Base-by-base conservation (phyloP, 2,329 filamentous ascomycete genomes). In the Didymosphaeria variabile region DNA sequence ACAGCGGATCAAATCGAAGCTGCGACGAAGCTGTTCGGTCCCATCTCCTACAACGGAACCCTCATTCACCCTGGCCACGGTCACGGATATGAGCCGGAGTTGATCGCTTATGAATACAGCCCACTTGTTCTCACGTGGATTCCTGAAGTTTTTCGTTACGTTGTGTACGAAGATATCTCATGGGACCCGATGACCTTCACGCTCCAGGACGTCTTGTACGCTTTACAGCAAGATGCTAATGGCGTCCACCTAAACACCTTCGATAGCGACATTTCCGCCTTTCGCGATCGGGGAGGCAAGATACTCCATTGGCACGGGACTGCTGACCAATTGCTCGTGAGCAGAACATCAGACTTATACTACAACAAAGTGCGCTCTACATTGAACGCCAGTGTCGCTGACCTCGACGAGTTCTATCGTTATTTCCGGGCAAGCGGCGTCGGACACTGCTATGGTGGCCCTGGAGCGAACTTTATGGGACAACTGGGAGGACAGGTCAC, bases 341-440 rank as follows among this genome's bases (percentile, higher is more conserved):
- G 54, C 15, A 61, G 40, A 13, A 54, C 59, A 17, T 47, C 61
- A 29, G 59, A 61, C 56, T 40, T 31, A n/a, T 83, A 83, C 75
- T 83, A 83, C 69, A 71, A 80, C 46, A 74, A 80, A 50, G 77
- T 82, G 9, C 70, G 76, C 1, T 17, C 66, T 42, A 79, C 76
- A 0, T 79, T 83, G 78, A 55, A 66, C 8, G 59, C 71, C 2
- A 55, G 67, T 1, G 36, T 62, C 1, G 54, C 59, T 0, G 64
- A 72, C 49, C 64, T 81, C 15, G 77, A 81, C 58, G 65, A 70
- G 2, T 81, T 79, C 61, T 79, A 82, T 61, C 77, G 83, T 31
- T 80, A 79, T 70, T 85, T 86, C 75, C 79, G 79, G 29, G 82
- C 80, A 71, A 80, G 65, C 59, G 85, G 84, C 7, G 81, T 85